Percentiles rank a stretch among this genome's conserved stretches.
Evolutionary conservation across 2,329 filamentous ascomycete genomes (phyloP).

Genomic region (Lomentospora prolificans): DNA sequence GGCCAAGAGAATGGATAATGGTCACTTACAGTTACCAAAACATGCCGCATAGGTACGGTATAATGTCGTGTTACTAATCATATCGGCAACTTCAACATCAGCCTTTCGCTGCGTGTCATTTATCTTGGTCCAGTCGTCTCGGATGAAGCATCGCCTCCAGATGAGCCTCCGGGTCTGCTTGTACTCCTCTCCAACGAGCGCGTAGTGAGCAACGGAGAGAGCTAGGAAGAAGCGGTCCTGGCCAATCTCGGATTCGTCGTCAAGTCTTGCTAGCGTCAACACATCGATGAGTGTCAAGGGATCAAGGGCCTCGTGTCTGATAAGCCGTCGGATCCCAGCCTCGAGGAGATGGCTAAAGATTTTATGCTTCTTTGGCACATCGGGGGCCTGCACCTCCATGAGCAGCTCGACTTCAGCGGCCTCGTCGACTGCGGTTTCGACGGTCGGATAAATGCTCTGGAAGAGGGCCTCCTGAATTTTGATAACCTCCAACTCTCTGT

Average conservation of each 20-base stretch:
- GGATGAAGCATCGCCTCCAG: conserved; percentile 78
- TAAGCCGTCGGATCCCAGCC: conserved; percentile 56
- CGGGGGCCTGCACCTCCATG: conserved; percentile 53
- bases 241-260: neutral
- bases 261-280: conserved; percentile 59
- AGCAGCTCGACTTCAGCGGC: conserved; percentile 69
- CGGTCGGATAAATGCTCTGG: conserved; percentile 56
- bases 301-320: conserved; percentile 64
- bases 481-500: conserved; percentile 58
- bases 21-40: conserved; percentile 51
- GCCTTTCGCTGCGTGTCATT: conserved; percentile 69
- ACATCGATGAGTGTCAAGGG: conserved; percentile 58
- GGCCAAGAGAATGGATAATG: no score
- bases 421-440: conserved; percentile 66
- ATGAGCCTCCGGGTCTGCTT: conserved; percentile 53
- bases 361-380: conserved; percentile 47
- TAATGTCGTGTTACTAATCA: conserved; percentile 55
- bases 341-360: conserved; percentile 64
- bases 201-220: conserved; percentile 49
- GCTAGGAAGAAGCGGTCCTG: conserved; percentile 63
- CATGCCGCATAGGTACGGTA: conserved; percentile 58
- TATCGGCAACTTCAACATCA: conserved; percentile 55
- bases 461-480: conserved; percentile 73
- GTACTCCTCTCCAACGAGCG: conserved; percentile 44
- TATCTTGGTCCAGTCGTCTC: conserved; percentile 74